Evolutionary conservation across 139 green algal species (phyloP), one percentile per base, ranked within the genome.

Genomic region (Chlorella sp.): DNA sequence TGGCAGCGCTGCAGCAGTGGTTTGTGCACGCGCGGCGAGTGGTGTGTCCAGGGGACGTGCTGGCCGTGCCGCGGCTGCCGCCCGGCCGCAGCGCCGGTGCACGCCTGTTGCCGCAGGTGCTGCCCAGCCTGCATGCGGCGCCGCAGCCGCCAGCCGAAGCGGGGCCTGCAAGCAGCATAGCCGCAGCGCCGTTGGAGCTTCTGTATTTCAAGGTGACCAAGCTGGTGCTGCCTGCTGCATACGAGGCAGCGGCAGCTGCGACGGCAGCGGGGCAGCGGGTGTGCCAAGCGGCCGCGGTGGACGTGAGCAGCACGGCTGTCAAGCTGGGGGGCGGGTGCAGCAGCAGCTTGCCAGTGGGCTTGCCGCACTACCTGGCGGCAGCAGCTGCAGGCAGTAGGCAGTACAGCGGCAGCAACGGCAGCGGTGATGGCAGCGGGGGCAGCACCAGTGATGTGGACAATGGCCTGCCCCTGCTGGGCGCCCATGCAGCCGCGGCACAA

Each of bases 21-120:
- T 87, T 92, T 28, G 57, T 73, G 30, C 47, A 51, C 15, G 75
- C 30, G 13, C 63, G 36, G 18, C 67, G 87, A 23, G 38, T 88
- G 32, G 55, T 92, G n/a, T n/a, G 51, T 11, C 63, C 30, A 4
- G 87, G 89, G 4, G 89, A 92, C 47, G 67, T 92, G 56, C 76
- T 92, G 71, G 85, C 74, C 12, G 85, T 88, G 76, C 81, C 74
- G 5, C 13, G 57, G 32, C 30, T 34, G 25, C 57, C n/a, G 57
- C 18, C 51, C 30, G 34, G 75, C 16, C 25, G 70, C 70, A 38
- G 70, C 70, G 20, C 23, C 44, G 25, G 60, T 60, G 25, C 13
- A 28, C 16, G 30, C 39, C 67, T 69, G 67, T 55, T 78, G 67
- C 47, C 32, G 3, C 16, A 55, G 20, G n/a, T 70, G 63, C 36